Evolutionary conservation across 1,139 yeast species (phyloP).

Genomic region (Scheffersomyces quercinus): DNA sequence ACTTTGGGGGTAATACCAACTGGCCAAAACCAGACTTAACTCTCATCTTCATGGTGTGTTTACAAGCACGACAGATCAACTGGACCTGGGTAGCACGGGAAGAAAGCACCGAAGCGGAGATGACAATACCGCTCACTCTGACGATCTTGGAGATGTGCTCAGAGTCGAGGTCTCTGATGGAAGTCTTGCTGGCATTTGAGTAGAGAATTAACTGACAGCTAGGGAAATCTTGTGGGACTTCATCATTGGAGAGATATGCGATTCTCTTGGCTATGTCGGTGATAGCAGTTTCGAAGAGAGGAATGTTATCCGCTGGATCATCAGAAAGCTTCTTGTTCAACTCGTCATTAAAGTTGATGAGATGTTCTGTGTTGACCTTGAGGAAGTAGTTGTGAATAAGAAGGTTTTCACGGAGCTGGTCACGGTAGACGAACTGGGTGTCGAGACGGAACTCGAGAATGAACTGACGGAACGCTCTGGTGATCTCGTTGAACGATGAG

Average conservation of each 20-base stretch:
- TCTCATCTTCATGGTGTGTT: constrained; percentile 69
- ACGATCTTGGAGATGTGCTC: constrained; percentile 88
- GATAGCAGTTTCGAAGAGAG: constrained; percentile 85
- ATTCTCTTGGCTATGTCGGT: constrained; percentile 87
- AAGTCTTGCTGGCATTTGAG: constrained; percentile 70
- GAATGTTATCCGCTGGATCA: constrained; percentile 87
- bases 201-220: constrained; percentile 78
- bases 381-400: constrained; percentile 73
- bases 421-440: constrained; percentile 84
- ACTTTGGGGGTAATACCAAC: constrained; percentile 71
- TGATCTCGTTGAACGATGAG: constrained; percentile 71
- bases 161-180: constrained; percentile 80
- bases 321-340: constrained; percentile 80
- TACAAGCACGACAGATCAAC: constrained; percentile 84
- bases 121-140: constrained; percentile 88
- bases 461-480: constrained; percentile 78
- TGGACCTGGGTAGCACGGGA: constrained; percentile 87
- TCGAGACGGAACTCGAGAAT: constrained; percentile 84
- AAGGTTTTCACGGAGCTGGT: constrained; percentile 85
- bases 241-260: constrained; percentile 59
- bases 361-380: constrained; percentile 79
- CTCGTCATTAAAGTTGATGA: constrained; percentile 86
- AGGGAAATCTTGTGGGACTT: constrained; percentile 63
- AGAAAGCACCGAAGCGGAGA: constrained; percentile 84
- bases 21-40: constrained; percentile 81